A percentile compares a stretch with the other conserved stretches of the same genome.
Evolutionary conservation across 139 green algal genomes (phyloP).

Genomic region (Picochlorum sp.): DNA sequence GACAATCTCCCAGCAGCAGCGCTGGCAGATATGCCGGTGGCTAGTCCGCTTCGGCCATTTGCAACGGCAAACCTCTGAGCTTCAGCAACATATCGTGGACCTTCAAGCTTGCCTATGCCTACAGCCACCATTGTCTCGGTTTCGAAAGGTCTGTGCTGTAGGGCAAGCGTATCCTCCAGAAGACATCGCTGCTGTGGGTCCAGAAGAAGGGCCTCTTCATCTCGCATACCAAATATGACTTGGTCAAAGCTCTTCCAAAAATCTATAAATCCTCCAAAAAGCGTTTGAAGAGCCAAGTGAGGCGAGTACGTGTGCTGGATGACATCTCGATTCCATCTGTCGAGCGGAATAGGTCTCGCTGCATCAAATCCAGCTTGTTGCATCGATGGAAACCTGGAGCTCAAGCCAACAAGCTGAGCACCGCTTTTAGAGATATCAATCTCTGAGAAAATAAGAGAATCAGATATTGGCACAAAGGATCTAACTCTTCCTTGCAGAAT

Average conservation of each 20-base stretch:
- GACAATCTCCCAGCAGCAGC: constrained; percentile 57
- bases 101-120: constrained; percentile 30
- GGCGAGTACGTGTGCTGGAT: not conserved
- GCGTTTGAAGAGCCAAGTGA: constrained; percentile 1
- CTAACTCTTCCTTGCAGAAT: no score
- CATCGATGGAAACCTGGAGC: not conserved
- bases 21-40: constrained; percentile 40
- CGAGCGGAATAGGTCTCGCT: constrained; percentile 20
- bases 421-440: not conserved
- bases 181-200: constrained; percentile 65
- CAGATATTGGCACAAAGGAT: no score
- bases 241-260: constrained; percentile 27
- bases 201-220: constrained; percentile 21
- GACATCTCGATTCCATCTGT: constrained; percentile 40
- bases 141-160: not conserved
- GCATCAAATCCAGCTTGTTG: constrained; percentile 15
- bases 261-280: constrained; percentile 49
- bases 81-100: not conserved
- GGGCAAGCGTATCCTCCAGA: constrained; percentile 23
- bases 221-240: constrained; percentile 23
- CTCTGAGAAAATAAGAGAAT: no score
- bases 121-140: constrained; percentile 12
- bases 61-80: not conserved
- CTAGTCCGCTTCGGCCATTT: constrained; percentile 3
- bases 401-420: not conserved